Conservation (phyloP, 2,329 filamentous ascomycete genomes). For the Penicillium sp. region DNA sequence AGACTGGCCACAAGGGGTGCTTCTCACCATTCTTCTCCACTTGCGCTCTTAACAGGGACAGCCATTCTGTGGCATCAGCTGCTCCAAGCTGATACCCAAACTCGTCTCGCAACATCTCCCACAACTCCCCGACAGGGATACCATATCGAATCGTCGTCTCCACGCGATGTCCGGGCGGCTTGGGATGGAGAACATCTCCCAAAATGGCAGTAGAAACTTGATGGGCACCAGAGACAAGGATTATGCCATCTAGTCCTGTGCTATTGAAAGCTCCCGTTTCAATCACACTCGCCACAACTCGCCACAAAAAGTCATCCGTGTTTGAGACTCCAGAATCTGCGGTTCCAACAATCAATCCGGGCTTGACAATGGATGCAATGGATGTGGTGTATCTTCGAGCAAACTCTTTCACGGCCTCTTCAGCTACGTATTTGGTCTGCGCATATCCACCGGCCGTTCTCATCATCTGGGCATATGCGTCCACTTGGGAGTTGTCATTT, state of each 20-base stretch:
- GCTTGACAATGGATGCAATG: neutral
- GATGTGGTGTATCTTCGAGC: neutral
- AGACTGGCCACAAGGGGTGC: neutral
- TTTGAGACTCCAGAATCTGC: neutral
- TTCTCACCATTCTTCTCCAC: neutral
- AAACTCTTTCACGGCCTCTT: neutral
- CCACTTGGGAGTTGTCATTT: neutral
- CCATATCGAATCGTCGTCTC: neutral
- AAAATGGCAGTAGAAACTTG: neutral
- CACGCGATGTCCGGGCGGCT: neutral
- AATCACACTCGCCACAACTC: neutral
- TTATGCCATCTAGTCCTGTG: neutral
- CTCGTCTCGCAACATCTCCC: neutral
- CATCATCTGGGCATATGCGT: neutral
- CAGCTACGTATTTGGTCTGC: neutral
- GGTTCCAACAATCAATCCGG: neutral
- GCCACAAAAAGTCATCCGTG: neutral
- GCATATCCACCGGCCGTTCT: neutral
- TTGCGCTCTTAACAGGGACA: neutral
- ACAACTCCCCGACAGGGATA: neutral
- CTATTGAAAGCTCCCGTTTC: neutral
- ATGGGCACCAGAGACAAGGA: neutral
- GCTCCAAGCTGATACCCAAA: neutral
- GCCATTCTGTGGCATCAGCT: neutral
- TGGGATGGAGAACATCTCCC: neutral